Evolutionary conservation across 2,329 filamentous ascomycete genomes (phyloP).

Genomic region (Epichloe sp.): DNA sequence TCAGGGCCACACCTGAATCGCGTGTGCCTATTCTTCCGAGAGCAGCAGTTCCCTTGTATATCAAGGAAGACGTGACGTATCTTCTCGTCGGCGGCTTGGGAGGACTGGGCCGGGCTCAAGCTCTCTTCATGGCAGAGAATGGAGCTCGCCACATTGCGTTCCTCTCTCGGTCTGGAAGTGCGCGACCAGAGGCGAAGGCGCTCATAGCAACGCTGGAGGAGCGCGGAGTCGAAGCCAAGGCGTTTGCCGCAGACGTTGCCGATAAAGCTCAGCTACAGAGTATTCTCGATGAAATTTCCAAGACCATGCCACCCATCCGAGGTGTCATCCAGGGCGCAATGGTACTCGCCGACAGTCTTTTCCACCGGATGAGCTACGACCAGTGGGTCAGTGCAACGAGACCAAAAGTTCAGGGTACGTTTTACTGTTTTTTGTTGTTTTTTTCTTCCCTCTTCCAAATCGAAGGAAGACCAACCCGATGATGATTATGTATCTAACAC

Average conservation of each 20-base stretch:
- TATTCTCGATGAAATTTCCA: background rate
- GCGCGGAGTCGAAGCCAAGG: background rate
- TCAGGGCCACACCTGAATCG: slow-evolving; percentile 3
- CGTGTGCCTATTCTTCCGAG: background rate
- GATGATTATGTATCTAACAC: too few species aligned
- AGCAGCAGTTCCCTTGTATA: background rate
- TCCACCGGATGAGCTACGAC: slow-evolving; percentile 22
- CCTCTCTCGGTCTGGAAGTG: background rate
- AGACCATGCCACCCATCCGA: slow-evolving; percentile 11
- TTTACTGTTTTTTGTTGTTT: slow-evolving; percentile 16
- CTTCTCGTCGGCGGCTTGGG: background rate
- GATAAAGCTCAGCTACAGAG: too few species aligned
- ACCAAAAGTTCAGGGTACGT: slow-evolving; percentile 27
- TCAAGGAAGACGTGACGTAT: background rate
- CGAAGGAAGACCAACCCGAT: too few species aligned
- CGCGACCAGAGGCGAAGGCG: background rate
- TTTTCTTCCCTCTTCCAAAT: too few species aligned
- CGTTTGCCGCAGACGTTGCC: background rate
- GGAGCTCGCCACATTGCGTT: background rate
- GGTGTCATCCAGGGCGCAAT: slow-evolving; percentile 12
- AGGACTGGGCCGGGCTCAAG: background rate
- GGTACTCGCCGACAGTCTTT: slow-evolving; percentile 9
- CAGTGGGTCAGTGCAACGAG: slow-evolving; percentile 18
- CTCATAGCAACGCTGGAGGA: background rate
- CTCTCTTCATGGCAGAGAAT: background rate